phyloP scores from a whole-genome alignment of 257 asterid genomes.

The Primulina tabacum region DNA sequence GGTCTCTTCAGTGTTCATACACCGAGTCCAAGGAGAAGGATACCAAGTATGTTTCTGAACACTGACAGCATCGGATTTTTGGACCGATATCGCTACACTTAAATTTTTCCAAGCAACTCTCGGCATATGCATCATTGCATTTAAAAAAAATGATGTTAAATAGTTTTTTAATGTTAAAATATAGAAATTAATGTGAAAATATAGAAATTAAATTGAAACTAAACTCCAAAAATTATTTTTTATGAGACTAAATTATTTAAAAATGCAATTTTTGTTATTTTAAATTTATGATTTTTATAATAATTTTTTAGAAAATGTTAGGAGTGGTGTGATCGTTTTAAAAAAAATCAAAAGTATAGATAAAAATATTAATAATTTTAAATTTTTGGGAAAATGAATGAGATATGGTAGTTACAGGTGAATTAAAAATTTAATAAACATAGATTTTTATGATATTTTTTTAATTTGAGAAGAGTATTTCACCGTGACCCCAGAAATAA shows the following conservation, averaged over 20 bases:
- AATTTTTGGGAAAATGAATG: too few species aligned
- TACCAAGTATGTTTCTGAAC: slow-evolving; percentile 45
- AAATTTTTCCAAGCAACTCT: not conserved
- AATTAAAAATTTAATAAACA: too few species aligned
- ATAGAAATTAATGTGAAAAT: not conserved
- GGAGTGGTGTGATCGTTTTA: too few species aligned
- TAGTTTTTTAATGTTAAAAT: too few species aligned
- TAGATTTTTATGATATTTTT: too few species aligned
- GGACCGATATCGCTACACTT: slow-evolving; percentile 1
- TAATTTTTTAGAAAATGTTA: too few species aligned
- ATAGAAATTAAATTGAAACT: not conserved
- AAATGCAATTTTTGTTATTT: not conserved
- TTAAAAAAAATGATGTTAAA: too few species aligned
- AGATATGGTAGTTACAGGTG: too few species aligned
- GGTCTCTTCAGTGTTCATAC: slow-evolving; percentile 81
- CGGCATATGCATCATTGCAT: not conserved
- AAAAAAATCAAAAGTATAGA: too few species aligned
- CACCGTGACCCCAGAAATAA: not conserved
- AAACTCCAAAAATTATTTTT: not conserved
- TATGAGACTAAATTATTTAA: not conserved
- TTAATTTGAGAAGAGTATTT: not conserved
- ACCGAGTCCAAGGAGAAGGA: slow-evolving; percentile 68
- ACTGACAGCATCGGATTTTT: slow-evolving; percentile 21
- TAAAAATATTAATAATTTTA: too few species aligned
- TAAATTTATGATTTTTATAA: not conserved